phyloP scores from a whole-genome alignment of 2,329 filamentous ascomycete species.

The Xylariaceae sp. region DNA sequence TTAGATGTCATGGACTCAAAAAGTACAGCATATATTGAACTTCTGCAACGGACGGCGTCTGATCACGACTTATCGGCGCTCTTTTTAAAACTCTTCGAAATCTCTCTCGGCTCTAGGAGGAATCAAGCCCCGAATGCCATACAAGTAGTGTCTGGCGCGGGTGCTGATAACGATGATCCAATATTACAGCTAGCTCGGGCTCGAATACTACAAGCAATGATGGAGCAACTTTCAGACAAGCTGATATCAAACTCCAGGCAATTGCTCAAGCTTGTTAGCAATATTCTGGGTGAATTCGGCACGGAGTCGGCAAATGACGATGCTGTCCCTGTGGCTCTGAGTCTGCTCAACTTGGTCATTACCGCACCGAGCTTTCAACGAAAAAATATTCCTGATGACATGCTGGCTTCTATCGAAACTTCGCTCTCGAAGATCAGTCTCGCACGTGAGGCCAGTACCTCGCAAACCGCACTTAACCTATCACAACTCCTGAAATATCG shows the following conservation, averaged over 20 bases:
- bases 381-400: constrained; percentile 38
- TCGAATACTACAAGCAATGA: constrained; percentile 60
- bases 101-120: constrained; percentile 46
- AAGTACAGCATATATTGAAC: constrained; percentile 42
- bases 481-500: constrained; percentile 51
- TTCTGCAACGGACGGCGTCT: constrained; percentile 47
- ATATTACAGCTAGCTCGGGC: constrained; percentile 50
- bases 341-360: constrained; percentile 56
- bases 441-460: constrained; percentile 38
- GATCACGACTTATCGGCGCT: constrained; percentile 54
- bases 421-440: constrained; percentile 43
- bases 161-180: constrained; percentile 33
- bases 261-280: constrained; percentile 57
- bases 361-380: constrained; percentile 53
- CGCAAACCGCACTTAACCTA: constrained; percentile 52
- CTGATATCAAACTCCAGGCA: constrained; percentile 60
- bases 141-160: constrained; percentile 27
- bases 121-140: constrained; percentile 22
- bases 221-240: constrained; percentile 57
- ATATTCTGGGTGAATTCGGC: constrained; percentile 50
- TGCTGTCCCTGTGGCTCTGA: constrained; percentile 49
- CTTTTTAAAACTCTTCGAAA: constrained; percentile 54
- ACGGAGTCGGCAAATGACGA: constrained; percentile 42
- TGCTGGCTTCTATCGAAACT: constrained; percentile 43
- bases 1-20: constrained; percentile 45